Evolutionary conservation across 2,329 filamentous ascomycete species (phyloP).

Genomic region (Fusarium equiseti): DNA sequence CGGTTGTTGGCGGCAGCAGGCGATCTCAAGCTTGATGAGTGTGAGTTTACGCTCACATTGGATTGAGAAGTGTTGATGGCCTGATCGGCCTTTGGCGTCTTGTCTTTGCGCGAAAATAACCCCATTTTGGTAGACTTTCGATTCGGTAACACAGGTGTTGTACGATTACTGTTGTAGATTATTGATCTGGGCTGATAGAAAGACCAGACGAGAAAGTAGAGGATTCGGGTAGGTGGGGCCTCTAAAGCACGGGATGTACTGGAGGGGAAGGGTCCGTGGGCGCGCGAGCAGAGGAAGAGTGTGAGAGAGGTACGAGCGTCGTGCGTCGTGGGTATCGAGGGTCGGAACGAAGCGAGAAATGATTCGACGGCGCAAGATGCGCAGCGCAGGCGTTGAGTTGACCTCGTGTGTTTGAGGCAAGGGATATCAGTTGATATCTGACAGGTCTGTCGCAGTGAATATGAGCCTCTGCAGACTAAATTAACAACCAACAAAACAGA

Average conservation of each 20-base stretch:
- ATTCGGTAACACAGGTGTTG: constrained; percentile 20
- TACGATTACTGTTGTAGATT: constrained; percentile 26
- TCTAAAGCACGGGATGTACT: constrained; percentile 29
- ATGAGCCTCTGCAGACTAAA: constrained; percentile 25
- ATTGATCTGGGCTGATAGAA: constrained; percentile 40
- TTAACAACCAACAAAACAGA: constrained; percentile 30
- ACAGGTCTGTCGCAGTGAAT: constrained; percentile 9
- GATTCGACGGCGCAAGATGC: constrained; percentile 37
- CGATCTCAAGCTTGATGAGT: constrained; percentile 57
- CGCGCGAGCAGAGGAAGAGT: constrained; percentile 27
- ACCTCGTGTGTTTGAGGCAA: constrained; percentile 39
- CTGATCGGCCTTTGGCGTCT: constrained; percentile 59
- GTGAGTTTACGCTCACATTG: constrained; percentile 65
- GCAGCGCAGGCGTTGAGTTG: constrained; percentile 30
- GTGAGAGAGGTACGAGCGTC: constrained; percentile 41
- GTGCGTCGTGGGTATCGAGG: constrained; percentile 40
- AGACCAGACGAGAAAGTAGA: constrained; percentile 37
- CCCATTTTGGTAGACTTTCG: constrained; percentile 59
- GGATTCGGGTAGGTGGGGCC: constrained; percentile 42
- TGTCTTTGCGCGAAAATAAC: constrained; percentile 68
- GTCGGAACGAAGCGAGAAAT: constrained; percentile 41
- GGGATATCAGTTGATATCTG: constrained; percentile 36
- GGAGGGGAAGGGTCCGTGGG: constrained; percentile 42
- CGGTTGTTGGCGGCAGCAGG: constrained; percentile 39
- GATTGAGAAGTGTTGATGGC: constrained; percentile 60